These are phyloP conservation scores for Colletotrichum siamense DNA, from an alignment of 2,329 filamentous ascomycete species.

Conservation along the genomic window DNA sequence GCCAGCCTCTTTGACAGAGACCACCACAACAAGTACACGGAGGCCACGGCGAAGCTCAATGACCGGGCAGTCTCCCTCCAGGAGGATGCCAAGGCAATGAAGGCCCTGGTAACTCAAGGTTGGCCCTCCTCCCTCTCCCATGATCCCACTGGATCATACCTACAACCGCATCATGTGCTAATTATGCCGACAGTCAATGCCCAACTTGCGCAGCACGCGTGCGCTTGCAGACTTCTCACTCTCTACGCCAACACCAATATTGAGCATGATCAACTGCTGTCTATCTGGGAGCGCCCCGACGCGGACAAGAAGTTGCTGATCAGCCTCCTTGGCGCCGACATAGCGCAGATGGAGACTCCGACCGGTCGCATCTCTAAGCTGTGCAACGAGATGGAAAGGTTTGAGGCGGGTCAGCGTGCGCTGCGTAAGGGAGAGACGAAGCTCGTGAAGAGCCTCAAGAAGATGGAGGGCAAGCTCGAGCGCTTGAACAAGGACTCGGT, in stretches of 20 bases:
- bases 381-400: neutral
- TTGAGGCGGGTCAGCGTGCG: neutral
- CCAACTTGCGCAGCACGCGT: neutral
- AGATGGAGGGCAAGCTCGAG: neutral
- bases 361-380: neutral
- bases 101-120: neutral
- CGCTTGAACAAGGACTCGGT: neutral
- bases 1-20: neutral
- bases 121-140: neutral
- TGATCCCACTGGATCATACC: neutral
- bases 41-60: neutral
- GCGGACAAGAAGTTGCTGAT: neutral
- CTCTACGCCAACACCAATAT: neutral
- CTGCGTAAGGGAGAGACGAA: neutral
- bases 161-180: neutral
- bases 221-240: neutral
- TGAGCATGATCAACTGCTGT: neutral
- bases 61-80: neutral
- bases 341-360: neutral
- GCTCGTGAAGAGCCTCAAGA: neutral
- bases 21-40: neutral
- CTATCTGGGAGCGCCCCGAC: neutral
- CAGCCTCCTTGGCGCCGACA: neutral
- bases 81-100: neutral
- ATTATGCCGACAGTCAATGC: neutral